Base-by-base conservation (phyloP, 805 yeast genomes). In the Brettanomyces naardenensis region DNA sequence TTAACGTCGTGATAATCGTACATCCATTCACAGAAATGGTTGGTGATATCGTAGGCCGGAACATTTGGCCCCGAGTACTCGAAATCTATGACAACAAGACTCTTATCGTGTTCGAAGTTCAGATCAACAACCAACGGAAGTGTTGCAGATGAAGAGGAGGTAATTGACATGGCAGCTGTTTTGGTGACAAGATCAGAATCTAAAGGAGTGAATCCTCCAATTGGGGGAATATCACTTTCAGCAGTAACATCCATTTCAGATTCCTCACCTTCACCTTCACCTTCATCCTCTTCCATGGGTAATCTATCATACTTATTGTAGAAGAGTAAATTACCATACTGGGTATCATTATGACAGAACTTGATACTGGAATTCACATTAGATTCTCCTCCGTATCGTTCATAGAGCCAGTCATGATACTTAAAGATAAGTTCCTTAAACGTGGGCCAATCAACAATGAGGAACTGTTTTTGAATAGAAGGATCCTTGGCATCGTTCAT, bases 21-120 rank as follows among this genome's bases (percentile, higher is more conserved):
- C 97, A 89, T 92, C 98, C 98, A 90, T 64, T 90, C 98, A 46
- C 84, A 73, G 48, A 92, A 84, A 63, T 92, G 98, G 58, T 92
- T 89, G 11, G 89, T 89, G 39, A 92, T 74, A 56, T 92, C 98
- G 55, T 69, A 86, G 2, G 94, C 95, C 1, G 95, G 87, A 32
- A 79, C 68, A 53, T 89, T 92, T 9, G 95, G 78, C 1, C 96
- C 97, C 0, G 95, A 78, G 58, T 90, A 92, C 62, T 92, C 98
- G 58, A 92, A 92, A 58, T 92, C 98, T 52, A 92, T 92, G 9
- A 92, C 98, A 9, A 85, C 95, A 41, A 90, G 67, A 54, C 78
- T 81, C 33, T 77, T 68, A 59, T 83, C 89, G 33, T 54, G 51
- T 33, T 49, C 47, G 31, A 48, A 51, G 37, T 52, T 50, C 6